Conservation (phyloP, 176 grass and related monocot species). For the Rhynchospora pubera region DNA sequence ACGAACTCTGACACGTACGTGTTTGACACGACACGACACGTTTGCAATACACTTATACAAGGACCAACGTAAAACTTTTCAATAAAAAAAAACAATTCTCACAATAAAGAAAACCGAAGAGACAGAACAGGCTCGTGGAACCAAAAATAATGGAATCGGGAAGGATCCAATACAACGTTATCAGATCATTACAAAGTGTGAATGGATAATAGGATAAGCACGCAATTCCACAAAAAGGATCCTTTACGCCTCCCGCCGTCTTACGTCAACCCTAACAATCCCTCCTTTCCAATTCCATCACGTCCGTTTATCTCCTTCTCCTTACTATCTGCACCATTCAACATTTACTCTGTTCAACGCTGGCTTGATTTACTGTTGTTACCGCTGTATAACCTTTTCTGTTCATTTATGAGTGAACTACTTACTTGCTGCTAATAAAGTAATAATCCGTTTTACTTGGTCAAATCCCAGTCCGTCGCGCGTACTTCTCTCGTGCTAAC, state of each 20-base stretch:
- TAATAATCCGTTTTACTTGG: neutral
- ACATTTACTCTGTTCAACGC: neutral
- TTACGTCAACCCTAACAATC: slow-evolving; percentile 17
- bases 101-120: neutral
- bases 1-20: too few relatives aligned
- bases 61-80: too few relatives aligned
- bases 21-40: too few relatives aligned
- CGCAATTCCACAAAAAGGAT: slow-evolving; percentile 4
- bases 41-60: too few relatives aligned
- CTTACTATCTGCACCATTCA: neutral
- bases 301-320: neutral
- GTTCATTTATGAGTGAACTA: too few relatives aligned
- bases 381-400: neutral
- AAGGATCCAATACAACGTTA: slow-evolving; percentile 2
- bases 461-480: neutral
- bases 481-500: slow-evolving; percentile 5
- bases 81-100: neutral
- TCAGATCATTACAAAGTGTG: neutral
- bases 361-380: neutral
- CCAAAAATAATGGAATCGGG: neutral
- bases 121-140: neutral
- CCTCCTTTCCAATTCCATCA: neutral
- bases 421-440: too few relatives aligned
- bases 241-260: neutral
- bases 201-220: slow-evolving; percentile 6